These are phyloP conservation scores for Fraxinus cuspidata DNA, from an alignment of 257 asterid species.

Conservation along the genomic window DNA sequence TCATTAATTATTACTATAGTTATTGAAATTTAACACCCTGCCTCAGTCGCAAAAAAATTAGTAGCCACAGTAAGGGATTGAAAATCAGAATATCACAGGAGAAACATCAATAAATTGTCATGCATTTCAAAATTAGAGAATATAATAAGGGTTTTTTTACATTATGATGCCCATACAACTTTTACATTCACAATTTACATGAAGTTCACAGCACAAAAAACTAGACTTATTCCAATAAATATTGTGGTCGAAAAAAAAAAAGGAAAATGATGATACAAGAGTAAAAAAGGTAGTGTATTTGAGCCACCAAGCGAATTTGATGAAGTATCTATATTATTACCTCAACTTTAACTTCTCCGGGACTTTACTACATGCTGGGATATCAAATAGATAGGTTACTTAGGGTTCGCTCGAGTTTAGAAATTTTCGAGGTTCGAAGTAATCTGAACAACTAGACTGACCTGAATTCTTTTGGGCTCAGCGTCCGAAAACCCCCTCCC, in stretches of 20 bases:
- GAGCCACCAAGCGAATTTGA: background rate
- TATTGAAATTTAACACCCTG: background rate
- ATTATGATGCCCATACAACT: background rate
- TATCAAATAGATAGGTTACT: background rate
- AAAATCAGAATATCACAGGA: background rate
- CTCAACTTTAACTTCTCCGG: background rate
- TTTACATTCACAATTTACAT: background rate
- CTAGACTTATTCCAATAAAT: background rate
- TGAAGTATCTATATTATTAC: background rate
- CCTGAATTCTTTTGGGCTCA: background rate
- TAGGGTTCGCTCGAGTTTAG: background rate
- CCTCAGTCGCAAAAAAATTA: background rate
- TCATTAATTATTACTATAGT: background rate
- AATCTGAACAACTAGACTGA: too few species aligned
- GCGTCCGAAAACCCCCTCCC: too few species aligned
- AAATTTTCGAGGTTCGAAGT: background rate
- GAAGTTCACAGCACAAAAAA: background rate
- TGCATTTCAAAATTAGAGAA: background rate
- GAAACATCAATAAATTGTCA: background rate
- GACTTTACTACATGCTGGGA: background rate
- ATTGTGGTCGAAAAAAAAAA: background rate
- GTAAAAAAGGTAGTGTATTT: background rate
- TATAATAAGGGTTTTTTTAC: background rate
- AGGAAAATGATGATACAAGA: background rate
- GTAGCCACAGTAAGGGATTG: constrained; percentile 6